Conservation (phyloP, 2,329 filamentous ascomycete species). For the Didymella keratinophila region DNA sequence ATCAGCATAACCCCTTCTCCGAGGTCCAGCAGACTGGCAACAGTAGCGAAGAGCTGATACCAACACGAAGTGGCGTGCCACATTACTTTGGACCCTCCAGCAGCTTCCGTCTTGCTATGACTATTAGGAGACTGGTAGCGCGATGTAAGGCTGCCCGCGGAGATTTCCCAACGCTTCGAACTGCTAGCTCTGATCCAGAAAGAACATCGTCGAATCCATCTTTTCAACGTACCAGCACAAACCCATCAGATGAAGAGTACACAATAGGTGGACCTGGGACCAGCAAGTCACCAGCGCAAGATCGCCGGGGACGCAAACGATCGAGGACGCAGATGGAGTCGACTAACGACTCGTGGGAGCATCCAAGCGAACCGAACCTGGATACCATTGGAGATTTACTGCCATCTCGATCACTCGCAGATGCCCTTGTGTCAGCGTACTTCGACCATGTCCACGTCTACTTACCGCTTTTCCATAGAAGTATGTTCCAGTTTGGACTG, state of each 20-base stretch:
- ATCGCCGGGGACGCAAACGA: conserved; percentile 28
- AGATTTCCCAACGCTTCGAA: conserved; percentile 19
- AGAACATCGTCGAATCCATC: conserved; percentile 16
- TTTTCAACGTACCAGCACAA: conserved; percentile 23
- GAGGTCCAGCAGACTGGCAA: conserved; percentile 23
- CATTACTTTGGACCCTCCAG: conserved; percentile 43
- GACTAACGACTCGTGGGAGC: conserved; percentile 23
- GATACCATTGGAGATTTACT: conserved; percentile 38
- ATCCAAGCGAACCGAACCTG: conserved; percentile 4
- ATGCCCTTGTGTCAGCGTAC: conserved; percentile 51
- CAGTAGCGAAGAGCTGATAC: conserved; percentile 29
- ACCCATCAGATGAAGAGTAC: conserved; percentile 33
- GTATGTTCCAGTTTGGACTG: conserved; percentile 51
- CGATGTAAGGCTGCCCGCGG: conserved; percentile 31
- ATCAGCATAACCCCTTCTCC: conserved; percentile 27
- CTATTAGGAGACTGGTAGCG: conserved; percentile 30
- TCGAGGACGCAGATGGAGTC: conserved; percentile 28
- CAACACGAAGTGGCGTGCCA: conserved; percentile 28
- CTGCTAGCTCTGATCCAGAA: conserved; percentile 14
- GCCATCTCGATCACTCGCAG: conserved; percentile 48
- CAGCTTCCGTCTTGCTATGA: conserved; percentile 36
- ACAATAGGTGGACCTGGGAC: conserved; percentile 11
- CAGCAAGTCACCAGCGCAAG: conserved; percentile 10
- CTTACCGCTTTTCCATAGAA: conserved; percentile 52
- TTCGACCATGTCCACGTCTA: conserved; percentile 52